Evolutionary conservation across 805 yeast species (phyloP), one percentile per base, ranked within the genome.

Genomic region (Candida sanyiensis): DNA sequence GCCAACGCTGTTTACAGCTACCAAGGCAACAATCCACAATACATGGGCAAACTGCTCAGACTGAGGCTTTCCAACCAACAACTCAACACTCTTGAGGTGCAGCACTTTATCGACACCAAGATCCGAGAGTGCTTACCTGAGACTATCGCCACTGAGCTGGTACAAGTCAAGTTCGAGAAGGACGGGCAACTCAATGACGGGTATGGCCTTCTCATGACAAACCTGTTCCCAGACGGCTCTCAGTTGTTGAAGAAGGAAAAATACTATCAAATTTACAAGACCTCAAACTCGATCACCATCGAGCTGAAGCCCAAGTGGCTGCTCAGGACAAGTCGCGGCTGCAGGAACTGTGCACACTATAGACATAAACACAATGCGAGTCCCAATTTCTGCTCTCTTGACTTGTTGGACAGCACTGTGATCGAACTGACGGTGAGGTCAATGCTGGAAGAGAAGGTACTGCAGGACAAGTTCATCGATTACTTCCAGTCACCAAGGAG

Each of bases 231-330:
- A 29, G 62, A 62, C 1, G 48, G 60, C 17, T 62, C 61, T 20
- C 39, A 49, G 15, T 49, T 57, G 25, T 49, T 57, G 6, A 40
- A 36, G 8, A 50, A 61, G 13, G 64, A 66, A 22, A 68, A 67
- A 25, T 59, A 66, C 42, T 64, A 62, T 43, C 64, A 61, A 12
- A 47, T 69, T 7, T 40, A 42, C 8, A 28, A 43, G 15, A 42
- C 48, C 36, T 54, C 54, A 28, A 38, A 32, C 3, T 10, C 18
- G 2, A 22, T 57, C 2, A 59, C 65, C 2, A 51, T 73, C 11
- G 80, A 77, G 46, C 62, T 77, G 47, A 77, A 77, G 51, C 84
- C 84, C 1, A 77, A 77, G 54, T 77, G 83, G 83, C 61, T 78
- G 23, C 72, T 66, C 4, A 44, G 9, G 2, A 42, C 41, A 3